These are phyloP conservation scores for Fusarium drepaniforme DNA, from an alignment of 2,329 filamentous ascomycete species.

Conservation along the genomic window DNA sequence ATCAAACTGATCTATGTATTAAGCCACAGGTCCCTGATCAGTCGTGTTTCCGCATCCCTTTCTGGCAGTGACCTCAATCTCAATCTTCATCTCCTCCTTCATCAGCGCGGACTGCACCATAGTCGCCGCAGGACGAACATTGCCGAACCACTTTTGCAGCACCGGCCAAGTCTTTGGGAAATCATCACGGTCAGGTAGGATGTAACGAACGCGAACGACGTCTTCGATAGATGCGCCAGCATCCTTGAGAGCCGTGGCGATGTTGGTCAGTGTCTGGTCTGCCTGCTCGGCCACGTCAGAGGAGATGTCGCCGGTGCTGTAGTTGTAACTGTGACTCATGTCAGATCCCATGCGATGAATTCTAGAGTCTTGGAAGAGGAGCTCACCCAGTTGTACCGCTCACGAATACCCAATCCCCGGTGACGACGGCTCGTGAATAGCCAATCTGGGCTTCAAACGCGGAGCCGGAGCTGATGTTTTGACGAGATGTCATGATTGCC, in stretches of 20 bases:
- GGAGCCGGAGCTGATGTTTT: constrained; percentile 62
- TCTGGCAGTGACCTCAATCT: constrained; percentile 58
- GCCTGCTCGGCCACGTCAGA: constrained; percentile 60
- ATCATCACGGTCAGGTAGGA: constrained; percentile 60
- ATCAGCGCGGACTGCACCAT: constrained; percentile 65
- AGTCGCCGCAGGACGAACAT: constrained; percentile 64
- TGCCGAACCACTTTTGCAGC: constrained; percentile 61
- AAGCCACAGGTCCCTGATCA: neutral
- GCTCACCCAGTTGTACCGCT: constrained; percentile 66
- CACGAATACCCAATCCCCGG: constrained; percentile 64
- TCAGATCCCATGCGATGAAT: neutral
- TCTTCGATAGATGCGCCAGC: constrained; percentile 59
- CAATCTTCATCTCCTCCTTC: constrained; percentile 62
- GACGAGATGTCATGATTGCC: constrained; percentile 47
- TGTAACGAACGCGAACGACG: constrained; percentile 65
- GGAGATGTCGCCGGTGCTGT: constrained; percentile 60
- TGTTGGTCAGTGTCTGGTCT: constrained; percentile 62
- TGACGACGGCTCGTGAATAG: constrained; percentile 66
- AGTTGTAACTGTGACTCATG: constrained; percentile 59
- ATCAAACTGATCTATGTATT: neutral
- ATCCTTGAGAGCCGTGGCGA: constrained; percentile 57
- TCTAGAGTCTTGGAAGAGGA: neutral
- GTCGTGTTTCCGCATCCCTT: constrained; percentile 39
- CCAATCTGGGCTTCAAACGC: constrained; percentile 65
- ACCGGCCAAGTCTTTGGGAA: constrained; percentile 64